Base-by-base conservation (phyloP, 2,329 filamentous ascomycete species). In the Eutypella sp. region DNA sequence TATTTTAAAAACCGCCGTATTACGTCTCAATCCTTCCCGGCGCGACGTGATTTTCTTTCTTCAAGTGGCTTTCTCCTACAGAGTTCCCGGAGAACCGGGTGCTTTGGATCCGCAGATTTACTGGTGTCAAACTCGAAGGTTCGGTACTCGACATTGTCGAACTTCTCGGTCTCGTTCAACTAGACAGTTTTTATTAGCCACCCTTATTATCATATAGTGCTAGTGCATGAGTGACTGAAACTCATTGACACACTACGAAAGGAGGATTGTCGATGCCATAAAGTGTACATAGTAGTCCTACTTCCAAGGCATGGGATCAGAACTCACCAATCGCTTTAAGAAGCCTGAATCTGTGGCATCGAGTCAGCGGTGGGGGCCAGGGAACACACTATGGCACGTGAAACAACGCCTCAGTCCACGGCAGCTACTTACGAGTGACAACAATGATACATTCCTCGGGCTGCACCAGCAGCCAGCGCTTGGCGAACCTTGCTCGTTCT, bases 361-460 rank as follows among this genome's bases (percentile, higher is more conserved):
- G 19, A 39, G 20, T 39, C 16, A 39, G 20, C 16, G 20, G 3
- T n/a, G n/a, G n/a, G n/a, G n/a, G n/a, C n/a, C n/a, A n/a, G n/a
- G n/a, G n/a, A n/a, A n/a, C n/a, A n/a, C n/a, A n/a, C n/a, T n/a
- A n/a, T n/a, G n/a, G n/a, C n/a, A n/a, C n/a, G n/a, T n/a, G n/a
- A n/a, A n/a, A n/a, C n/a, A n/a, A n/a, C n/a, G n/a, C n/a, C n/a
- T n/a, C n/a, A n/a, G n/a, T 63, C 5, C 13, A 5, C 18, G 11
- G 36, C 11, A 24, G 18, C 8, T 24, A 39, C 36, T 22, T 39
- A 39, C 36, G 61, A 20, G 61, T 63, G 22, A 64, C 60, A 7
- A 64, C 59, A 13, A 63, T 39, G 38, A 64, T 53, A 37, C 55
- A 59, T 45, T 60, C 57, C 43, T 63, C 60, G 3, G 53, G 49